Evolutionary conservation across 1,139 yeast species (phyloP).

Genomic region (Chernovozyma aurita): DNA sequence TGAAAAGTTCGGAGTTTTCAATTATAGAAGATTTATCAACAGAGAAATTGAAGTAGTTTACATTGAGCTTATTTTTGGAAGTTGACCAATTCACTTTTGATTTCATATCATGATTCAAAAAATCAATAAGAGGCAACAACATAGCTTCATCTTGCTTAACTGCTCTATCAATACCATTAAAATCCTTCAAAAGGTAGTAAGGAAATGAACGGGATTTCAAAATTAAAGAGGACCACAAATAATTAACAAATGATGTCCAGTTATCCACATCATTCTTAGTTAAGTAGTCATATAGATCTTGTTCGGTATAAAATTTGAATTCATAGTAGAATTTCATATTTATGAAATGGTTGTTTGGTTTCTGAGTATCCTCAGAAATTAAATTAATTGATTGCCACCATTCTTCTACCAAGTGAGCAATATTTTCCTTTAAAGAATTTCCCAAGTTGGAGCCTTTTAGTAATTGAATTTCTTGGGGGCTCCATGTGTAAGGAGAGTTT

Average conservation of each 20-base stretch:
- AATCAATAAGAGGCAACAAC: constrained; percentile 73
- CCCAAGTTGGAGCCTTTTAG: constrained; percentile 59
- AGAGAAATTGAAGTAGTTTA: constrained; percentile 21
- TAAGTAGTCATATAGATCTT: constrained; percentile 30
- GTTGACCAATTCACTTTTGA: constrained; percentile 64
- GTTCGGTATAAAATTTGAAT: constrained; percentile 38
- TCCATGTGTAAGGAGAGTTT: constrained; percentile 65
- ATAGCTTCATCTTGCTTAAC: constrained; percentile 50
- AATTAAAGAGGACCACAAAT: constrained; percentile 70
- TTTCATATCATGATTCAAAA: constrained; percentile 65
- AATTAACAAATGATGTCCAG: constrained; percentile 65
- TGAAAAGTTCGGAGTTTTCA: constrained; percentile 51
- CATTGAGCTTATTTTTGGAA: constrained; percentile 12
- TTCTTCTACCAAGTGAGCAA: constrained; percentile 38
- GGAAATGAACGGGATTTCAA: constrained; percentile 81
- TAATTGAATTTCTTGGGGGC: constrained; percentile 40
- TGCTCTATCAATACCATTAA: constrained; percentile 16
- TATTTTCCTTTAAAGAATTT: constrained; percentile 33
- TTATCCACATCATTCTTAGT: constrained; percentile 19
- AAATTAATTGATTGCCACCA: constrained; percentile 44
- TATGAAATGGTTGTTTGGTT: constrained; percentile 34
- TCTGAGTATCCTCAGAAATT: constrained; percentile 28
- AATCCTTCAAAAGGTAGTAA: constrained; percentile 35
- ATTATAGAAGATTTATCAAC: constrained; percentile 4
- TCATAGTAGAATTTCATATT: constrained; percentile 48